A percentile compares a stretch with the other conserved stretches of the same genome.
These are phyloP conservation scores for Sugiyamaella boreocaroliniensis DNA, from an alignment of 805 yeast species.

Conservation along the genomic window DNA sequence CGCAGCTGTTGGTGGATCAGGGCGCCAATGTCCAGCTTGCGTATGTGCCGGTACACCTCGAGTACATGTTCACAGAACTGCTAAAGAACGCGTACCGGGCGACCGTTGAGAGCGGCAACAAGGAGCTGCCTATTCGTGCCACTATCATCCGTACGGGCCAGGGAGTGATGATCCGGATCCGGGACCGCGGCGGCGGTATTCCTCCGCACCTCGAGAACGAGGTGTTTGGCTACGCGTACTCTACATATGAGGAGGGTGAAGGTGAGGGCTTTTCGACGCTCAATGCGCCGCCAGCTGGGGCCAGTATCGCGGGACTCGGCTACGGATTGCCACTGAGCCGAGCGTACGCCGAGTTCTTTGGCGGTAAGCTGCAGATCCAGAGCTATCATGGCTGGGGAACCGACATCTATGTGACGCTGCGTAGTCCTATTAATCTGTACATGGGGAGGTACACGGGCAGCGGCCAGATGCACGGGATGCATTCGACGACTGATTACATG, in stretches of 20 bases:
- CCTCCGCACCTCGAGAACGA: slow-evolving; percentile 55
- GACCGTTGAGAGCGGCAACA: slow-evolving; percentile 58
- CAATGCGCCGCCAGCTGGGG: slow-evolving; percentile 66
- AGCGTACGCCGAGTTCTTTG: slow-evolving; percentile 67
- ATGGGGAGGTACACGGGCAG: slow-evolving; percentile 3
- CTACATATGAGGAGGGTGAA: slow-evolving; percentile 61
- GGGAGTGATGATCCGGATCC: slow-evolving; percentile 63
- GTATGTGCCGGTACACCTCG: slow-evolving; percentile 80
- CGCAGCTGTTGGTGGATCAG: slow-evolving; percentile 51
- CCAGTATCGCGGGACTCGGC: slow-evolving; percentile 87
- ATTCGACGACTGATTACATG: slow-evolving; percentile 8
- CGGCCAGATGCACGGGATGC: slow-evolving; percentile 1
- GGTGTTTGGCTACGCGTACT: slow-evolving; percentile 79
- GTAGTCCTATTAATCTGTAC: slow-evolving; percentile 12
- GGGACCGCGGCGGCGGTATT: slow-evolving; percentile 90
- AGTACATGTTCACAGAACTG: slow-evolving; percentile 79
- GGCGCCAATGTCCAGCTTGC: slow-evolving; percentile 61
- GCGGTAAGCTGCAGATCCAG: slow-evolving; percentile 62
- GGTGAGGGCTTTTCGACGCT: slow-evolving; percentile 49
- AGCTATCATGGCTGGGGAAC: slow-evolving; percentile 74
- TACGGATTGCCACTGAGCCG: slow-evolving; percentile 84
- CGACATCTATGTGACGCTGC: slow-evolving; percentile 52
- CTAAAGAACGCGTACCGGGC: slow-evolving; percentile 86
- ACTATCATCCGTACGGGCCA: slow-evolving; percentile 42
- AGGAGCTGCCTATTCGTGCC: slow-evolving; percentile 38